Conservation (phyloP, 106 monocot species). For the Dendrobium nobile region DNA sequence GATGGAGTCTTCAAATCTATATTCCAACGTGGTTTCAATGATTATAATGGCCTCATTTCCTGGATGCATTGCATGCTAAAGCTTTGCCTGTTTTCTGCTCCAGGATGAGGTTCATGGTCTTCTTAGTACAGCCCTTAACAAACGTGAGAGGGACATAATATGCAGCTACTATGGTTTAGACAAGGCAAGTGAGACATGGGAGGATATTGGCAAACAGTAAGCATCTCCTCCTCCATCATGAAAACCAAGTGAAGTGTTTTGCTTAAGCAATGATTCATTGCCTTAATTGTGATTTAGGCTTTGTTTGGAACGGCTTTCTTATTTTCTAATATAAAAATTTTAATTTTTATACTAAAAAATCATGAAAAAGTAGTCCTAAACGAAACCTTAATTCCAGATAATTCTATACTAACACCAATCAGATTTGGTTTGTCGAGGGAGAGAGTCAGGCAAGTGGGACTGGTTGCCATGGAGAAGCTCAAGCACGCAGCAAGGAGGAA, state of each 20-base stretch:
- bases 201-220: slow-evolving; percentile 93
- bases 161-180: slow-evolving; percentile 78
- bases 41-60: not conserved
- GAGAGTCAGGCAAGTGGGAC: slow-evolving; percentile 87
- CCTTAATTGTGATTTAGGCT: no score
- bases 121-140: slow-evolving; percentile 43
- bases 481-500: slow-evolving; percentile 79
- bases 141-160: slow-evolving; percentile 81
- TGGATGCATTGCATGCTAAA: not conserved
- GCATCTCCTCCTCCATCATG: slow-evolving; percentile 10
- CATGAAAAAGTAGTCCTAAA: no score
- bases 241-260: not conserved
- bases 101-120: slow-evolving; percentile 89
- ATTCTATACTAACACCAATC: slow-evolving; percentile 9
- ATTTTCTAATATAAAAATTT: no score
- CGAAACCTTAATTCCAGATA: not conserved
- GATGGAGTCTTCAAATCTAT: not conserved
- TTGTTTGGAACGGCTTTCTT: no score
- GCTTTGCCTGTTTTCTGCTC: not conserved
- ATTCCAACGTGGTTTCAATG: not conserved
- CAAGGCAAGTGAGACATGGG: slow-evolving; percentile 73
- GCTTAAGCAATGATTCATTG: no score
- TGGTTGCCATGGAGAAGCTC: slow-evolving; percentile 91
- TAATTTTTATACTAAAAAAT: no score
- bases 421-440: slow-evolving; percentile 94